phyloP scores from a whole-genome alignment of 345 rosid species.

The Lumnitzera littorea region DNA sequence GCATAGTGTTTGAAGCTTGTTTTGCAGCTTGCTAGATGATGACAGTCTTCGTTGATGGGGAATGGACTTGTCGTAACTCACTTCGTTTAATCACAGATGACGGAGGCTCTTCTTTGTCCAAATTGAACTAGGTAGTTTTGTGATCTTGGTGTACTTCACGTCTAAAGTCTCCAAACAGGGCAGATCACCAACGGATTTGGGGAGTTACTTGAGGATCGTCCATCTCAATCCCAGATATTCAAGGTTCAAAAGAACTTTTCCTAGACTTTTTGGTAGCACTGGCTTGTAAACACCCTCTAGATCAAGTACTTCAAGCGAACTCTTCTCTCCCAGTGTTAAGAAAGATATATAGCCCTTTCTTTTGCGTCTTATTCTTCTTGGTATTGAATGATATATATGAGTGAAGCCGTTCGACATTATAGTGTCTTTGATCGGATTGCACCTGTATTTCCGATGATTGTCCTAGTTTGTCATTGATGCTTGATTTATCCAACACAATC shows the following conservation, averaged over 20 bases:
- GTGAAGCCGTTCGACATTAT: neutral
- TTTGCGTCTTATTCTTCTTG: slow-evolving; percentile 9
- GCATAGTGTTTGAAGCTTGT: slow-evolving; percentile 20
- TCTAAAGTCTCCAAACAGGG: slow-evolving; percentile 29
- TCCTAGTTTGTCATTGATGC: slow-evolving; percentile 1
- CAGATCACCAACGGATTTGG: slow-evolving; percentile 16
- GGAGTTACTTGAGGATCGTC: slow-evolving; percentile 21
- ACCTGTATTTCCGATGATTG: neutral
- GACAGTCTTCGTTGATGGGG: slow-evolving; percentile 6
- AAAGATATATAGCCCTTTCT: slow-evolving; percentile 13
- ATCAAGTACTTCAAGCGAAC: slow-evolving; percentile 22
- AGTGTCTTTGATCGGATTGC: neutral
- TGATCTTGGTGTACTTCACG: slow-evolving; percentile 28
- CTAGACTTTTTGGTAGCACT: slow-evolving; percentile 16
- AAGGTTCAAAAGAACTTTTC: slow-evolving; percentile 10
- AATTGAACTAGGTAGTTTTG: slow-evolving; percentile 16
- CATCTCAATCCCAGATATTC: slow-evolving; percentile 26
- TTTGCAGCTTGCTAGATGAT: neutral
- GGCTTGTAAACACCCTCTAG: slow-evolving; percentile 30
- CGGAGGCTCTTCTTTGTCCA: slow-evolving; percentile 12
- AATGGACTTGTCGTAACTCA: slow-evolving; percentile 1
- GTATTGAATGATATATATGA: slow-evolving; percentile 15
- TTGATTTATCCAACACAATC: slow-evolving; percentile 1
- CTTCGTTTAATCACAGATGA: slow-evolving; percentile 19
- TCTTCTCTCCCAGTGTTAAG: neutral